Percentiles rank a stretch among this genome's conserved stretches.
phyloP scores from a whole-genome alignment of 495 filamentous ascomycete species.

The Amniculicola lignicola region DNA sequence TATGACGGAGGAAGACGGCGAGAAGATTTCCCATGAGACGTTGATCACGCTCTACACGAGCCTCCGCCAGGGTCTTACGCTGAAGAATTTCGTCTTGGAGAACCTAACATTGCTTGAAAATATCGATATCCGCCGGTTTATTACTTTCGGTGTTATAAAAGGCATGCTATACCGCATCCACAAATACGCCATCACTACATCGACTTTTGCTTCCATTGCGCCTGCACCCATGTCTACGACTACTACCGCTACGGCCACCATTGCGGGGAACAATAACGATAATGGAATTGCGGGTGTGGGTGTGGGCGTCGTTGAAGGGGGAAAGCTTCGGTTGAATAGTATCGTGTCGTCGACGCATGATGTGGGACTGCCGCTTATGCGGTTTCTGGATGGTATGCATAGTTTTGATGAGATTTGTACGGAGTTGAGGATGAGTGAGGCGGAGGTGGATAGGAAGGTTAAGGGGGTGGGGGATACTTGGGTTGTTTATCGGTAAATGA shows the following conservation, averaged over 20 bases:
- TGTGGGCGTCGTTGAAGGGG: not conserved
- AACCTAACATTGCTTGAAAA: slow-evolving; percentile 63
- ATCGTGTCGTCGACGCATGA: slow-evolving; percentile 15
- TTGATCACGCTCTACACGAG: slow-evolving; percentile 73
- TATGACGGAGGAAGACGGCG: slow-evolving; percentile 31
- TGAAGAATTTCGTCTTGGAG: slow-evolving; percentile 76
- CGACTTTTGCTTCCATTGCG: not conserved
- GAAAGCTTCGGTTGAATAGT: slow-evolving; percentile 18
- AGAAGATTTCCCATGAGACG: slow-evolving; percentile 48
- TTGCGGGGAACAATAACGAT: not conserved
- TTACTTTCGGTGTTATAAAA: slow-evolving; percentile 95
- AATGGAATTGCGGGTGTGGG: not conserved
- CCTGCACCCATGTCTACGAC: slow-evolving; percentile 24
- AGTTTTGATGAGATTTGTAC: slow-evolving; percentile 89
- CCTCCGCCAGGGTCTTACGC: slow-evolving; percentile 70
- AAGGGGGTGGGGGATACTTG: slow-evolving; percentile 32
- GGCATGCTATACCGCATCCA: slow-evolving; percentile 92
- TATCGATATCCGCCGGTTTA: slow-evolving; percentile 84
- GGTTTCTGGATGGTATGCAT: slow-evolving; percentile 77
- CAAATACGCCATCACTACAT: slow-evolving; percentile 70
- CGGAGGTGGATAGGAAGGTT: slow-evolving; percentile 48
- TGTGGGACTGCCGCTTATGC: slow-evolving; percentile 47
- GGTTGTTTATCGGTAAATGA: no score
- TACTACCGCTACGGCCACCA: not conserved
- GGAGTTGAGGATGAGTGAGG: slow-evolving; percentile 61